Base-by-base conservation (phyloP, 2,329 filamentous ascomycete genomes). In the Xylariales sp. region DNA sequence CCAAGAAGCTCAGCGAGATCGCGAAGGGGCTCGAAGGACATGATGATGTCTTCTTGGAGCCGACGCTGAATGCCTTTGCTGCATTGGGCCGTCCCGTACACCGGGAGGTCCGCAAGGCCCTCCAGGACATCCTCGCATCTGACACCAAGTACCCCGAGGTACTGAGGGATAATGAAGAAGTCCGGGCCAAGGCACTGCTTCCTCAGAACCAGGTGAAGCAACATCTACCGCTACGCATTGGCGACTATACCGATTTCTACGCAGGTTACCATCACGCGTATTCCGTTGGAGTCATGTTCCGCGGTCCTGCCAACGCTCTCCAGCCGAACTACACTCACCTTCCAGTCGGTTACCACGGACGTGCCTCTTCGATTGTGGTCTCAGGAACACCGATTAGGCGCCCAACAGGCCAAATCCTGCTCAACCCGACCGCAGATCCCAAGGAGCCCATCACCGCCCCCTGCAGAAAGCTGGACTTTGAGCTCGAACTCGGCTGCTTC, bases 221-320 rank as follows among this genome's bases (percentile, higher is more conserved):
- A 54, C 83, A 90, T 52, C 54, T 91, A 6, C 87, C 87, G 3
- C 81, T 93, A 76, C 69, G 72, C 38, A 88, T 91, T 49, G 83
- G 85, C 18, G 86, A 91, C 58, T 93, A 91, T 59, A 88, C 86
- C 2, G 87, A 93, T 60, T 93, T 93, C 66, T 93, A 88, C 55
- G 86, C 83, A 8, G 87, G 87, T 12, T 66, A 83, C 46, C 83
- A 90, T 56, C 87, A 93, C 62, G 87, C 87, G 14, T 83, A 79
- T 63, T 46, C 52, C 41, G 74, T 83, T 13, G 85, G 85, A 4
- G 70, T 74, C 10, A 70, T 91, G 44, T 88, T 91, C 63, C 77
- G 87, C 29, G 85, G 84, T 0, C 73, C 81, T 0, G 70, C 76
- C 29, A 83, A 86, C 50, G 85, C 85, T 1, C 67, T 93, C 17